Percentiles rank a stretch among this genome's conserved stretches.
phyloP scores from a whole-genome alignment of 768 basidiomycete species.

The Strobilomyces confusus region DNA sequence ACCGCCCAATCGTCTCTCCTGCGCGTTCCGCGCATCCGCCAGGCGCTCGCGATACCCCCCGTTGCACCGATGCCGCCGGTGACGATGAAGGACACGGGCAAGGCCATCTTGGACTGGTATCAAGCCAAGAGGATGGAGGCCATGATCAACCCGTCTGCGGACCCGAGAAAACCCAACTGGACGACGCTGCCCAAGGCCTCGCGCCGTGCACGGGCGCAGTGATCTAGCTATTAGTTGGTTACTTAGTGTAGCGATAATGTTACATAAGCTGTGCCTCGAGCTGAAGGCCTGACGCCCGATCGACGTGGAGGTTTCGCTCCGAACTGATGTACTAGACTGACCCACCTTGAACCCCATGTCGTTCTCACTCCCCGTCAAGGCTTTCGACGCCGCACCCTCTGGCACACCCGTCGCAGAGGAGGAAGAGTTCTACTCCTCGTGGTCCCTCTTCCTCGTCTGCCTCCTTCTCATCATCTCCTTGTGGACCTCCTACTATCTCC shows the following conservation, averaged over 20 bases:
- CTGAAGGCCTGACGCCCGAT: too few relatives aligned
- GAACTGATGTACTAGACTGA: slow-evolving; percentile 12
- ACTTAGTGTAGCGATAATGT: background rate
- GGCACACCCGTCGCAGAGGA: slow-evolving; percentile 53
- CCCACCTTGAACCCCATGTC: slow-evolving; percentile 32
- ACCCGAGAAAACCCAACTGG: slow-evolving; percentile 22
- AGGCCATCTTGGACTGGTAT: slow-evolving; percentile 19
- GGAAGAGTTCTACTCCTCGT: slow-evolving; percentile 88
- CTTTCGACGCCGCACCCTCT: slow-evolving; percentile 24
- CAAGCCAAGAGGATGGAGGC: slow-evolving; percentile 1
- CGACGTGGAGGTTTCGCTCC: background rate
- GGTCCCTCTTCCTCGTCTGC: slow-evolving; percentile 93
- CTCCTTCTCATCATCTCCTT: slow-evolving; percentile 90
- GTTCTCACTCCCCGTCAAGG: slow-evolving; percentile 34
- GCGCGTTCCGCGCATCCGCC: slow-evolving; percentile 39
- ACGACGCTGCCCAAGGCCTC: slow-evolving; percentile 20
- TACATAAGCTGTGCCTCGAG: slow-evolving; percentile 14
- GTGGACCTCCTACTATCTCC: slow-evolving; percentile 96
- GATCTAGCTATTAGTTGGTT: background rate
- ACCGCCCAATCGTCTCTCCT: slow-evolving; percentile 46
- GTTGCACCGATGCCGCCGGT: slow-evolving; percentile 13
- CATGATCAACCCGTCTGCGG: background rate
- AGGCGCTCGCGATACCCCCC: slow-evolving; percentile 33
- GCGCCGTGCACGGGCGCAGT: slow-evolving; percentile 12
- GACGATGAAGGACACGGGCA: slow-evolving; percentile 29